These are phyloP conservation scores for Phytophthora meadii DNA, from an alignment of 352 stramenopile genomes.

Conservation along the genomic window DNA sequence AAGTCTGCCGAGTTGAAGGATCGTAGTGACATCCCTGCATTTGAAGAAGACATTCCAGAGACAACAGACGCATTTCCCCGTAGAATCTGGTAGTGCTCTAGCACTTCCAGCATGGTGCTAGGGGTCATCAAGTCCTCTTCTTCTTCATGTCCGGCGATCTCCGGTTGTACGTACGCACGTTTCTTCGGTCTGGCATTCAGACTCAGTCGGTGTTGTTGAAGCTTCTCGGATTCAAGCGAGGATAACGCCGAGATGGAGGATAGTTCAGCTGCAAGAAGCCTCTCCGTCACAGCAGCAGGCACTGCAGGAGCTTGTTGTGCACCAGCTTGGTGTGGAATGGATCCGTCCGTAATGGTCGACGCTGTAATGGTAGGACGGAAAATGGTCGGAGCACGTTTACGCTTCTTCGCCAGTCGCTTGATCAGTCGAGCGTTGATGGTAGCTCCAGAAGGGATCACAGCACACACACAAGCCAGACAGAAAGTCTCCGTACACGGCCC, in stretches of 20 bases:
- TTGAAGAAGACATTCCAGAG: constrained; percentile 51
- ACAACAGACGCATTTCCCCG: constrained; percentile 28
- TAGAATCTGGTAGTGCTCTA: constrained; percentile 64
- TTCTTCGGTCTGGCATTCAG: constrained; percentile 48
- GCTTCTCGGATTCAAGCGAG: constrained; percentile 76
- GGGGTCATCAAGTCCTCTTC: constrained; percentile 12
- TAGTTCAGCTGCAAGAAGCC: constrained; percentile 37
- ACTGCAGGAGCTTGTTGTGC: constrained; percentile 3
- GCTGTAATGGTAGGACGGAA: constrained; percentile 53
- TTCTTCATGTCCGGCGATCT: constrained; percentile 12
- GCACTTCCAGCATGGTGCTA: constrained; percentile 62
- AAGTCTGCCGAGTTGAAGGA: constrained; percentile 61
- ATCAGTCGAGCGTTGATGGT: constrained; percentile 75
- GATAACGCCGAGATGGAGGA: constrained; percentile 76
- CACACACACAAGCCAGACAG: constrained; percentile 75
- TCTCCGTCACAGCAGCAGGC: constrained; percentile 10
- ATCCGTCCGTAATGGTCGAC: constrained; percentile 38
- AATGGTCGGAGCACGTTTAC: constrained; percentile 39
- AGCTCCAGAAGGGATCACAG: constrained; percentile 65
- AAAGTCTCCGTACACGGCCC: constrained; percentile 78
- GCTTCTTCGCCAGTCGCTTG: constrained; percentile 70
- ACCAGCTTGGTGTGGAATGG: constrained; percentile 15
- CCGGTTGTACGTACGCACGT: constrained; percentile 24
- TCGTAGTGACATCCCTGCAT: constrained; percentile 47
- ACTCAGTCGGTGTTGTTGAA: constrained; percentile 67